Evolutionary conservation across 2,329 filamentous ascomycete genomes (phyloP), one percentile per base, ranked within the genome.

Genomic region (Madurella fahalii): DNA sequence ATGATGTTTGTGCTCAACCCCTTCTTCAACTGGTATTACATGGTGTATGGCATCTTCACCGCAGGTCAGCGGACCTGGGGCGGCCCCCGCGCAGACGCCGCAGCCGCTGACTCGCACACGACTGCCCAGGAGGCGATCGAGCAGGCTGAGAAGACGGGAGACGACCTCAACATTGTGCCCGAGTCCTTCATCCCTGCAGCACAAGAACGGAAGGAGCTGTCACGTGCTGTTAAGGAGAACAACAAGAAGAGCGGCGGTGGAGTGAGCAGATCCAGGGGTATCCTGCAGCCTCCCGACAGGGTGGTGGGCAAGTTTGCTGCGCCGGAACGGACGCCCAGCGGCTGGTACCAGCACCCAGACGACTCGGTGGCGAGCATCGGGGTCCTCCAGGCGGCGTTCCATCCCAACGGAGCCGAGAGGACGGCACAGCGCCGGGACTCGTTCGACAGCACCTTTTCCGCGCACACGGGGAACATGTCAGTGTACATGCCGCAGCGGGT

Each of bases 11-110:
- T 96, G 45, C 71, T 96, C 59, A 97, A 96, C 67, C 93, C 94
- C 0, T 95, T 97, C 68, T 92, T 96, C 79, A 97, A 97, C 72
- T 97, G 93, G 93, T 82, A 90, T 55, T 97, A 97, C 74, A 96
- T 96, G 88, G 87, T 96, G 2, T 96, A 96, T 69, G 92, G 91
- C 43, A 95, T 96, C 63, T 94, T 95, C 71, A 96, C 93, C 0
- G 91, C 92, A 31, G 91, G 92, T 17, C 90, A 96, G 69, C 82
- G 93, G 61, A 97, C 93, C 1, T 99, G 94, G 93, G 93, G 93
- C 61, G 93, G 93, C 0, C 94, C 93, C 11, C 83, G 93, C 65
- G 91, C 90, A 1, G 93, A 97, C 71, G 92, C 92, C 1, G 90
- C 88, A 31, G 79, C 85, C 40, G 92, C 92, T 2, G 87, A 95